Base-by-base conservation (phyloP, 2,329 filamentous ascomycete species). In the Cercospora sp. region DNA sequence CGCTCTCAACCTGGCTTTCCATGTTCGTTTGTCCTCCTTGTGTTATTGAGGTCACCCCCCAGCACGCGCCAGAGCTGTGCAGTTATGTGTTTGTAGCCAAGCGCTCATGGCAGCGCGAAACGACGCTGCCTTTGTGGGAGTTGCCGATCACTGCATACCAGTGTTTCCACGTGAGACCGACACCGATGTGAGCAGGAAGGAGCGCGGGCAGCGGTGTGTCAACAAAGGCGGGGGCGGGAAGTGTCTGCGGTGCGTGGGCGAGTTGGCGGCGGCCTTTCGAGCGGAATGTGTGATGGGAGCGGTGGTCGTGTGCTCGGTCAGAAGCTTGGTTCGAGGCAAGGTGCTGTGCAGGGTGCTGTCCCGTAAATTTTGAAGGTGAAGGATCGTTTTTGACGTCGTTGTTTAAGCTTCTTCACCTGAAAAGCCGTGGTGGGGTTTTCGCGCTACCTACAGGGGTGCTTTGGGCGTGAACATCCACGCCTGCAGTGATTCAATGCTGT, bases 1-100 rank as follows among this genome's bases (percentile, higher is more conserved):
- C 95, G 83, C 92, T 94, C 83, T 95, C 91, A 81, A 97, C 90
- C 92, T 97, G 77, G 26, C 74, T 62, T 63, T 78, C 75, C 77
- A 79, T 77, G n/a, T 53, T 49, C 21, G 45, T 57, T 49, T 49
- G 45, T 57, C 24, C 10, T 16, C 24, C 28, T 13, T 28, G 53
- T 57, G 21, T 28, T 32, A n/a, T 58, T 59, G 30, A n/a, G 12
- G 26, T 65, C 69, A 67, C 67, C 65, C 65, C 57, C 61, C 66
- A 24, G 63, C 60, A 40, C 10, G 24, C 10, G 37, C 16, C 26
- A 60, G 43, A 62, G 63, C 61, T 34, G 59, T 61, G 63, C 49
- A 64, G 59, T 24, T 62, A 49, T 67, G 21, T 34, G 60, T 58
- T 53, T 61, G 53, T 30, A 49, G 16, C 61, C 18, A 40, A 55